Base-by-base conservation (phyloP, 805 yeast species). In the Scheffersomyces coipomensis region DNA sequence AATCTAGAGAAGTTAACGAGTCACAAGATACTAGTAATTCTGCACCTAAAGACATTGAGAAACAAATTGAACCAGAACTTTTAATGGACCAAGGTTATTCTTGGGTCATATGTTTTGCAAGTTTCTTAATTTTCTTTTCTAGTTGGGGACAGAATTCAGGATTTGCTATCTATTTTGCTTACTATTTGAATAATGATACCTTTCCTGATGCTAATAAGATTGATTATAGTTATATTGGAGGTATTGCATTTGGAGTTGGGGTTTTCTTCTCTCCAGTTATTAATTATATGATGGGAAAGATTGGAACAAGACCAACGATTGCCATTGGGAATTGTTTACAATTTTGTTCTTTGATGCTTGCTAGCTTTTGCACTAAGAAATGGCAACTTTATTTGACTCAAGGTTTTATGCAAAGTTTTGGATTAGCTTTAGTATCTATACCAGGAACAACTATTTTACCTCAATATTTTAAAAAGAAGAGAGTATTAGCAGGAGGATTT, bases 61-160 rank as follows among this genome's bases (percentile, higher is more conserved):
- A 24, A 12, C 27, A 24, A 24, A 24, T 9, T 9, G 5, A 9
- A 5, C 5, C 5, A 9, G 27, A 24, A 8, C 13, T 24, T 7
- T 5, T 8, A 8, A 24, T 12, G n/a, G 90, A 84, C 55, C 82
- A 80, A 30, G 88, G 88, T 2, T 73, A 77, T 40, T 88, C 85
- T 2, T 81, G 88, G 85, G 78, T 83, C 0, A 68, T 81, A 15
- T 73, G 76, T 10, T 43, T 75, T 11, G 77, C 80, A 12, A 71
- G 76, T 3, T 62, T 70, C 21, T 37, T 78, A 3, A 61, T 79
- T 31, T 77, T 79, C 55, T 74, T 79, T 45, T 67, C 75, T 27
- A 75, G 87, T 0, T 85, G 91, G 90, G 93, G 93, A 11, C 75
- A 84, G 47, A 83, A 83, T 47, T 64, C 79, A 5, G 84, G 82